These are phyloP conservation scores for Astrothelium subdiscretum DNA, from an alignment of 495 filamentous ascomycete species.

Conservation along the genomic window DNA sequence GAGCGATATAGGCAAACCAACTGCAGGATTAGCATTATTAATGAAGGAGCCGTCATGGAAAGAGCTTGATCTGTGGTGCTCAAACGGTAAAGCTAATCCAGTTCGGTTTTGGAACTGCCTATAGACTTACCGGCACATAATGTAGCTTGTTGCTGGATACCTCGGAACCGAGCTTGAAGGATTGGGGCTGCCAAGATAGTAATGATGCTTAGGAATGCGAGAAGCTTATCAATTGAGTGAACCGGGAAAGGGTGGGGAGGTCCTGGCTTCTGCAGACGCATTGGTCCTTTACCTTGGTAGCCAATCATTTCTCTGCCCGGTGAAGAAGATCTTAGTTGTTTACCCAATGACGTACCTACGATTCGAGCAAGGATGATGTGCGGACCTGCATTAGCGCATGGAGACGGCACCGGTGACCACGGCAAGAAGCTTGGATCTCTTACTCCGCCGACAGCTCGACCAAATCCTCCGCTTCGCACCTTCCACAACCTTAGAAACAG, in stretches of 20 bases:
- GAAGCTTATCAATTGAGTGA: not conserved
- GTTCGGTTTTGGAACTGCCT: not conserved
- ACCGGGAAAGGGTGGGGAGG: no score
- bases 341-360: not conserved
- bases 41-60: not conserved
- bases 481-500: not conserved
- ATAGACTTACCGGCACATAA: slow-evolving; percentile 13
- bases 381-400: not conserved
- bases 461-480: not conserved
- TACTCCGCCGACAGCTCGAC: not conserved
- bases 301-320: not conserved
- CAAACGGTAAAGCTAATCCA: no score
- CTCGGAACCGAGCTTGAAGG: no score
- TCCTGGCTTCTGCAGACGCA: no score
- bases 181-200: no score
- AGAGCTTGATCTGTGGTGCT: no score
- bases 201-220: not conserved
- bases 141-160: no score
- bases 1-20: slow-evolving; percentile 31
- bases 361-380: not conserved
- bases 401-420: not conserved
- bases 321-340: not conserved
- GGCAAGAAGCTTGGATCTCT: not conserved
- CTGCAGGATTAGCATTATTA: slow-evolving; percentile 11
- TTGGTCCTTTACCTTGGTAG: no score